Conservation (phyloP, 129 eudicot genomes). For the Logfia minima region DNA sequence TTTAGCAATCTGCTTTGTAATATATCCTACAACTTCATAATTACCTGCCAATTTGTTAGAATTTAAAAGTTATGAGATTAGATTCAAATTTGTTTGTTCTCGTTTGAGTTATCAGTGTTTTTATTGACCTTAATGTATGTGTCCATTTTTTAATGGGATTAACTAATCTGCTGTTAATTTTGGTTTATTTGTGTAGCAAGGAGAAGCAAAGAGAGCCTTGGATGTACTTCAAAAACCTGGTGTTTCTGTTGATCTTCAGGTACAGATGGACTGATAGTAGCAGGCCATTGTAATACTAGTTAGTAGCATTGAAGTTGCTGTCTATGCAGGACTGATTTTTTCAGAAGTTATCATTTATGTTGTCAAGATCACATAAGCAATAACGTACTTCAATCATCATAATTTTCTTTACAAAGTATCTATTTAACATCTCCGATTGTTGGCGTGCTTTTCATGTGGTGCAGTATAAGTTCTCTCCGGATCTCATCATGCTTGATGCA, state of each 20-base stretch:
- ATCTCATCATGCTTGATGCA: constrained; percentile 98
- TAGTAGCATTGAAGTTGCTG: background rate
- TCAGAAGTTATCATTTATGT: constrained; percentile 1
- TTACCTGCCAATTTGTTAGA: background rate
- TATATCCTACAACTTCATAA: background rate
- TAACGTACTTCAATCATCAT: constrained; percentile 1
- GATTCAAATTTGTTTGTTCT: background rate
- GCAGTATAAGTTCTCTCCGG: constrained; percentile 98
- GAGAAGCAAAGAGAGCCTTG: constrained; percentile 94
- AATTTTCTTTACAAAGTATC: constrained; percentile 5
- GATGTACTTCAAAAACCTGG: constrained; percentile 89
- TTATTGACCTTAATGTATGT: background rate
- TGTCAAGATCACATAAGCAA: constrained; percentile 19
- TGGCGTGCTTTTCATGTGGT: constrained; percentile 11
- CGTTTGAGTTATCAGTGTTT: constrained; percentile 15
- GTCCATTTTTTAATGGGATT: background rate
- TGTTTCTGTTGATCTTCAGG: constrained; percentile 85
- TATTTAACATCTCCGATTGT: background rate
- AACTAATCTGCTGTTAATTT: constrained; percentile 11
- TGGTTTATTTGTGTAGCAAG: constrained; percentile 58
- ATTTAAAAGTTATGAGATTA: background rate
- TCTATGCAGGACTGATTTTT: background rate
- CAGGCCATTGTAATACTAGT: background rate
- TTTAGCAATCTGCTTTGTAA: background rate
- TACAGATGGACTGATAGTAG: constrained; percentile 13